phyloP scores from a whole-genome alignment of 495 filamentous ascomycete species.

The Neurospora terricola region DNA sequence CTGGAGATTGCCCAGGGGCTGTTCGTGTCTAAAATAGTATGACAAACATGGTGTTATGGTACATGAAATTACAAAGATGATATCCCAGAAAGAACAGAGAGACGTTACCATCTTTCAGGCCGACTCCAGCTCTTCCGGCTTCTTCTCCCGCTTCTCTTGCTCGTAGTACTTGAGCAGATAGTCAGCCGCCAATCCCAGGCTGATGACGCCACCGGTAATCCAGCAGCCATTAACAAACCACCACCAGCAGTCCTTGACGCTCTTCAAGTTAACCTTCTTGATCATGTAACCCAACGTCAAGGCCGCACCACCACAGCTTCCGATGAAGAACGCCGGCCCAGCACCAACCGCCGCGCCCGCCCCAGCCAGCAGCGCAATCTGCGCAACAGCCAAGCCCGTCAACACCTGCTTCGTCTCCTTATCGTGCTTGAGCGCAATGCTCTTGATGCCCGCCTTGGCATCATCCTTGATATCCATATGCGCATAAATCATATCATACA shows the following conservation, averaged over 20 bases:
- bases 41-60: conserved; percentile 10
- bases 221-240: conserved; percentile 71
- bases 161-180: conserved; percentile 35
- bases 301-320: conserved; percentile 75
- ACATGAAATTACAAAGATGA: conserved; percentile 6
- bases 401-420: conserved; percentile 79
- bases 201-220: conserved; percentile 45
- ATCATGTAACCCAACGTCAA: conserved; percentile 79
- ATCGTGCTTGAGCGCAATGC: conserved; percentile 83
- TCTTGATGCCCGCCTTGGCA: conserved; percentile 85
- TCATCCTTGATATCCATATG: conserved; percentile 98
- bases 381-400: conserved; percentile 59
- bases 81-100: not conserved
- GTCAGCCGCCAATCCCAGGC: conserved; percentile 39
- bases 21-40: not conserved
- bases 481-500: conserved; percentile 99
- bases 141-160: conserved; percentile 4
- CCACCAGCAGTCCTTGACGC: conserved; percentile 85
- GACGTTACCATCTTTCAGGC: conserved; percentile 10
- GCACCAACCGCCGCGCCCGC: conserved; percentile 65
- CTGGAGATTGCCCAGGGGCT: not conserved
- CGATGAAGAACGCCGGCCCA: conserved; percentile 75
- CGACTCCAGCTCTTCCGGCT: conserved; percentile 8
- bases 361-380: conserved; percentile 68
- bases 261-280: conserved; percentile 73